Percentiles rank a stretch among this genome's conserved stretches.
Evolutionary conservation across 306 rosid species (phyloP).

Genomic region (Luffa aegyptiaca): DNA sequence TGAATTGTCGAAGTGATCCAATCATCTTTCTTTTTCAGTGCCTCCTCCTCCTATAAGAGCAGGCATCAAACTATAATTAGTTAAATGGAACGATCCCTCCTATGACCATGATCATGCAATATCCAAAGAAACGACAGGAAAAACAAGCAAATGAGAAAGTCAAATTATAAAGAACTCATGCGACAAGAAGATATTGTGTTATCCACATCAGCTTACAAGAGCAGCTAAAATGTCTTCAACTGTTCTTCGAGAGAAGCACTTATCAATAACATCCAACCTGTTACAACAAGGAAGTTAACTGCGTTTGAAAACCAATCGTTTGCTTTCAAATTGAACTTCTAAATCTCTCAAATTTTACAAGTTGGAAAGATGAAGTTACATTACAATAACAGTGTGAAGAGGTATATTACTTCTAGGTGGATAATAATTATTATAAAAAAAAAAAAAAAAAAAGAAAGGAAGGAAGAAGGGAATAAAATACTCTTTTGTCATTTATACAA

Average conservation of each 20-base stretch:
- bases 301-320: background rate
- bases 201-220: conserved; percentile 49
- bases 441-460: too few species aligned
- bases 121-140: background rate
- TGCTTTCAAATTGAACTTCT: background rate
- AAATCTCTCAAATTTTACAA: background rate
- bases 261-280: conserved; percentile 70
- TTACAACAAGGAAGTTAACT: conserved; percentile 1
- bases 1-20: conserved; percentile 62
- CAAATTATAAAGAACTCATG: background rate
- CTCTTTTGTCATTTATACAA: background rate
- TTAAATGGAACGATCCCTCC: conserved; percentile 1
- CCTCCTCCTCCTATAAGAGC: conserved; percentile 52
- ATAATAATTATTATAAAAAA: background rate
- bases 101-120: background rate
- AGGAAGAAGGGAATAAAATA: background rate
- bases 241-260: conserved; percentile 68
- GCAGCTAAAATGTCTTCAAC: conserved; percentile 63
- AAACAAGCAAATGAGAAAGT: background rate
- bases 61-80: conserved; percentile 16
- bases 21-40: conserved; percentile 24
- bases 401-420: background rate
- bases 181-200: background rate
- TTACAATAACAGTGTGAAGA: background rate
- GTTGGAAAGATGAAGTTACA: background rate